Percentiles rank a stretch among this genome's conserved stretches.
phyloP scores from a whole-genome alignment of 2,329 filamentous ascomycete genomes.

The Aschersonia sp. region DNA sequence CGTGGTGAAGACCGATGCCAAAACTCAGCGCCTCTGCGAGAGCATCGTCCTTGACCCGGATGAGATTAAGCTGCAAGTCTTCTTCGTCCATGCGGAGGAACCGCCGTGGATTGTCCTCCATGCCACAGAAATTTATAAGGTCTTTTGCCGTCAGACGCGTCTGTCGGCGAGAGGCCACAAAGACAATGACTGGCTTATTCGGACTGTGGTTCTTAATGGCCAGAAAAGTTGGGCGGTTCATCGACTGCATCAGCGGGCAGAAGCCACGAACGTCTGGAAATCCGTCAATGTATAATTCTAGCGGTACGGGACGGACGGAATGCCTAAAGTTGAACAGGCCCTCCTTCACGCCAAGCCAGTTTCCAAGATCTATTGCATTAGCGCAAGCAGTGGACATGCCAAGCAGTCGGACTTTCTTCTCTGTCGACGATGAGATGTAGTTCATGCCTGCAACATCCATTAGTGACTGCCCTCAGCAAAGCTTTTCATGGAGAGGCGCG shows the following conservation, averaged over 20 bases:
- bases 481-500: too few relatives aligned
- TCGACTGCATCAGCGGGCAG: conserved; percentile 95
- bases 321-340: conserved; percentile 95
- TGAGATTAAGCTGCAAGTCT: conserved; percentile 75
- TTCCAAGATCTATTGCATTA: conserved; percentile 84
- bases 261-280: conserved; percentile 93
- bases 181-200: conserved; percentile 94
- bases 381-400: conserved; percentile 99
- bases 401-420: conserved; percentile 73
- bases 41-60: conserved; percentile 83
- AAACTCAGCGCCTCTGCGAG: conserved; percentile 91
- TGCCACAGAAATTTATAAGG: conserved; percentile 90
- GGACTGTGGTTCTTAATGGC: conserved; percentile 95
- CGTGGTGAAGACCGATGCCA: conserved; percentile 92
- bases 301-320: conserved; percentile 85
- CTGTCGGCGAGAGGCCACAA: conserved; percentile 88
- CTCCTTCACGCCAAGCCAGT: conserved; percentile 95
- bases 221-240: conserved; percentile 94
- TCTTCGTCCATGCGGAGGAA: conserved; percentile 94
- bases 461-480: neutral
- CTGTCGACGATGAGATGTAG: conserved; percentile 90
- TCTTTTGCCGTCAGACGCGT: conserved; percentile 92
- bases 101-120: conserved; percentile 92
- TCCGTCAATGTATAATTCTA: conserved; percentile 95
- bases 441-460: conserved; percentile 58